A percentile compares a stretch with the other conserved stretches of the same genome.
phyloP scores from a whole-genome alignment of 148 eudicot species.

The Dianthus caryophyllus region DNA sequence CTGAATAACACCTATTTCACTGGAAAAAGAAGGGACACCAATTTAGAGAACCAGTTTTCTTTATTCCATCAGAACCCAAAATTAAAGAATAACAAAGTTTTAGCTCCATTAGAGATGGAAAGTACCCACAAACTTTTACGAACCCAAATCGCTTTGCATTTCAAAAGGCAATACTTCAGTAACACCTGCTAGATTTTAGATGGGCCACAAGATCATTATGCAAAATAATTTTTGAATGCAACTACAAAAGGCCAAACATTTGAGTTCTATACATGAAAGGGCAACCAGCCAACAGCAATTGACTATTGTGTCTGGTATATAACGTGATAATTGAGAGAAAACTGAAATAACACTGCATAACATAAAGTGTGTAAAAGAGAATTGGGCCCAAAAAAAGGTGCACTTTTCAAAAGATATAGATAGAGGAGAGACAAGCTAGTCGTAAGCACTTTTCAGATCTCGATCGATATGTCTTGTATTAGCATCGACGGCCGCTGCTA shows the following conservation, averaged over 20 bases:
- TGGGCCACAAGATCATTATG: neutral
- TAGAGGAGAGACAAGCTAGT: neutral
- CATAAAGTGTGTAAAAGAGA: neutral
- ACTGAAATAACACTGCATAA: neutral
- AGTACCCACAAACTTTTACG: neutral
- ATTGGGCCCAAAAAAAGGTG: neutral
- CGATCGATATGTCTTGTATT: too few species aligned
- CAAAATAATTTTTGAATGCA: neutral
- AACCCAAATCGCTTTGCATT: neutral
- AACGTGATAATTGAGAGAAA: neutral
- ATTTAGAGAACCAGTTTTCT: too few species aligned
- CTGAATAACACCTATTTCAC: too few species aligned
- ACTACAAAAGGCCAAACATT: neutral
- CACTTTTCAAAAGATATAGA: neutral
- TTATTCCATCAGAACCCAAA: too few species aligned
- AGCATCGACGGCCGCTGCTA: too few species aligned
- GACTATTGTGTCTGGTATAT: neutral
- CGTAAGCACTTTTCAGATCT: neutral
- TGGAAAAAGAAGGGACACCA: too few species aligned
- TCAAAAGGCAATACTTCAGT: neutral
- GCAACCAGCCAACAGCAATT: too few species aligned
- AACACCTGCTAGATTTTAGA: neutral
- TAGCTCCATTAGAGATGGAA: too few species aligned
- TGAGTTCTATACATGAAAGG: neutral
- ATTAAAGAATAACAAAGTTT: too few species aligned